Evolutionary conservation across 148 eudicot species (phyloP), one percentile per base, ranked within the genome.

Genomic region (Fagopyrum homotropicum): DNA sequence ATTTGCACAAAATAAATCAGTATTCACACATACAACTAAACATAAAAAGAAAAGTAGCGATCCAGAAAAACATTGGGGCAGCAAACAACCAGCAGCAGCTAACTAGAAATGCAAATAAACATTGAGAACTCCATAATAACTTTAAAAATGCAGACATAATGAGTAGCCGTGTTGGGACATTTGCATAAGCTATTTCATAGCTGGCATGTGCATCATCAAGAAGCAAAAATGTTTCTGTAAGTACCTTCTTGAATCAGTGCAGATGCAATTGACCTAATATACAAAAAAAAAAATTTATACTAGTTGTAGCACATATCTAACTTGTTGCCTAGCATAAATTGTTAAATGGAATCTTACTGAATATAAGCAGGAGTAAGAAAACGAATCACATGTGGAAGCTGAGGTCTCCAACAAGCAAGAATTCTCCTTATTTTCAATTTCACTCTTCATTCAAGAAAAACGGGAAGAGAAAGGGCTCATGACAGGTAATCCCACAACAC

Each of bases 151-250:
- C 59, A 55, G 59, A 5, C 6, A 16, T 40, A 59, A 16, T 10
- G 4, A 59, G 66, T 59, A 59, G 19, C 69, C 7, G 7, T 30
- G 45, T 5, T 63, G 30, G 35, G n/a, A 10, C 69, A 63, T 29
- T 63, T 61, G 43, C 69, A 61, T 61, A 6, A 61, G 69, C 44
- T 61, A 61, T 40, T 60, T 60, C 66, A 60, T 60, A 60, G 35
- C 43, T 60, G 40, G 10, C 43, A 61, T 26, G 69, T 61, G 69
- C 43, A 12, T 30, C 45, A 61, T 6, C 69, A 61, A 61, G 5
- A 61, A 61, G 22, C 26, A 57, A 29, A 4, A 9, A 61, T 4
- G 43, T 61, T 14, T 61, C 43, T 61, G 3, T 2, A 61, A 61
- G 15, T 22, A 22, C 26, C 26, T 22, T 22, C 26, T 22, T 63